A percentile compares a stretch with the other conserved stretches of the same genome.
phyloP scores from a whole-genome alignment of 192 early-diverging fungal genomes.

The Coemansia sp. region DNA sequence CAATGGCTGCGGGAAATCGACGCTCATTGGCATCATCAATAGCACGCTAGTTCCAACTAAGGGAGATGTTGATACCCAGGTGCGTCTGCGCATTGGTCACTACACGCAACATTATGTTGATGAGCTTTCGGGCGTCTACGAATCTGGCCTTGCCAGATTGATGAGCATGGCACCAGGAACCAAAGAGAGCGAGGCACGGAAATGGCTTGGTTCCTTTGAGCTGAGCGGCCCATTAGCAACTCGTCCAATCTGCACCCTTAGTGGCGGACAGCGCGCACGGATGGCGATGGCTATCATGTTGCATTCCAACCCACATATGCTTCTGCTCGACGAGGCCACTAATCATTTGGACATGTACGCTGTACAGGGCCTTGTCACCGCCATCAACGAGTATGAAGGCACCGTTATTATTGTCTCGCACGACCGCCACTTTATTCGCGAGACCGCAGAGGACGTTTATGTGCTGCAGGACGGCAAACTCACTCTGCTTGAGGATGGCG shows the following conservation, averaged over 20 bases:
- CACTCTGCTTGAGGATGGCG: conserved; percentile 60
- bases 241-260: conserved; percentile 62
- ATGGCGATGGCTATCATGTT: conserved; percentile 74
- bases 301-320: conserved; percentile 63
- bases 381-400: conserved; percentile 69
- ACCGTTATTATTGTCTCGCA: conserved; percentile 82
- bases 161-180: conserved; percentile 38
- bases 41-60: conserved; percentile 60
- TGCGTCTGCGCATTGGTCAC: conserved; percentile 71
- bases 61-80: conserved; percentile 65
- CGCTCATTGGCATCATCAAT: conserved; percentile 73
- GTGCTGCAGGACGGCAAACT: conserved; percentile 56
- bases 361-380: conserved; percentile 70
- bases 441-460: conserved; percentile 57
- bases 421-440: conserved; percentile 82
- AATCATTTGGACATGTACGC: conserved; percentile 90
- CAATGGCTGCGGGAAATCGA: conserved; percentile 82
- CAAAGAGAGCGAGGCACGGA: conserved; percentile 64
- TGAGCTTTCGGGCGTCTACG: conserved; percentile 55
- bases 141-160: conserved; percentile 58
- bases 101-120: conserved; percentile 85
- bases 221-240: conserved; percentile 63
- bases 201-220: conserved; percentile 77
- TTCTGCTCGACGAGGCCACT: conserved; percentile 80
- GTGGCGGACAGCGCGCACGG: conserved; percentile 81